phyloP scores from a whole-genome alignment of 139 green algal genomes.

The Astrephomene gubernaculifera region DNA sequence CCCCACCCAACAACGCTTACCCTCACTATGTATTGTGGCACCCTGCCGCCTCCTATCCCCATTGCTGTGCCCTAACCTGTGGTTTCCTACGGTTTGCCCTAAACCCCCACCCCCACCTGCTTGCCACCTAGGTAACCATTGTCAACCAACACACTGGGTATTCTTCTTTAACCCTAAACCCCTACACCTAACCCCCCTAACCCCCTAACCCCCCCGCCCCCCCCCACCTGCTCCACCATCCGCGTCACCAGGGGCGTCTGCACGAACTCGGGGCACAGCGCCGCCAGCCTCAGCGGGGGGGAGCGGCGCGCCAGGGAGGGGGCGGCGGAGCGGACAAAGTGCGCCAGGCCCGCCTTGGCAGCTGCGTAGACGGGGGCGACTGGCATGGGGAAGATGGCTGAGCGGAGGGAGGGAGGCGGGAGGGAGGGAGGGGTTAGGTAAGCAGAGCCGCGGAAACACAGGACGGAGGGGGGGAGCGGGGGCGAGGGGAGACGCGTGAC shows the following conservation, averaged over 20 bases:
- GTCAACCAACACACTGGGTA: too few species aligned
- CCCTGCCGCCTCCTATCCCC: neutral
- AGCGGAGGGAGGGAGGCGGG: neutral
- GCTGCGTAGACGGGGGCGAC: constrained; percentile 80
- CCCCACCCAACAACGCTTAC: neutral
- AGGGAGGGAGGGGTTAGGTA: neutral
- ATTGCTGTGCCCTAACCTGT: neutral
- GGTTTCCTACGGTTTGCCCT: too few species aligned
- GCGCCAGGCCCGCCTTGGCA: constrained; percentile 81
- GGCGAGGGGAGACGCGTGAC: neutral
- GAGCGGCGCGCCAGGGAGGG: constrained; percentile 42
- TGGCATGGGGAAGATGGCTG: constrained; percentile 82
- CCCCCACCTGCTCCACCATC: constrained; percentile 30
- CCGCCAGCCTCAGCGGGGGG: constrained; percentile 60
- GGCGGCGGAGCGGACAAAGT: constrained; percentile 70
- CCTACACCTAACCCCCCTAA: neutral
- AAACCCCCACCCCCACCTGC: neutral
- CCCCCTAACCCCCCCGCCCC: neutral
- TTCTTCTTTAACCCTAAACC: too few species aligned
- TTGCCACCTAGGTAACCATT: too few species aligned
- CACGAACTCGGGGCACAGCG: constrained; percentile 79
- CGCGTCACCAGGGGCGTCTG: constrained; percentile 76
- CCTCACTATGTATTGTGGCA: neutral
- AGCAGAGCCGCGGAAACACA: constrained; percentile 8
- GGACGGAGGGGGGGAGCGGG: neutral